These are phyloP conservation scores for Cicer judaicum DNA, from an alignment of 306 rosid genomes.

Conservation along the genomic window DNA sequence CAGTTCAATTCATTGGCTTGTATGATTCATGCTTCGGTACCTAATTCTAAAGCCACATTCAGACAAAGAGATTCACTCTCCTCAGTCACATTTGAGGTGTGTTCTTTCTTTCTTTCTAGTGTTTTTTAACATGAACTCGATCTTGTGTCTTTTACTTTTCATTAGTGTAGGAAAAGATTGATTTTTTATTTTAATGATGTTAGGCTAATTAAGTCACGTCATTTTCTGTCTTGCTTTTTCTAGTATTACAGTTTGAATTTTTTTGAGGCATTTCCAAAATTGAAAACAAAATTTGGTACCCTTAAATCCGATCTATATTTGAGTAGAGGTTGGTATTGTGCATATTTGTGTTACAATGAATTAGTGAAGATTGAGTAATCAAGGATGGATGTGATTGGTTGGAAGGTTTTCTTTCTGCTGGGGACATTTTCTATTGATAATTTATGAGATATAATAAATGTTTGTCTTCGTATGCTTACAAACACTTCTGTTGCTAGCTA, in stretches of 20 bases:
- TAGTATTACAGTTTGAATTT: conserved; percentile 8
- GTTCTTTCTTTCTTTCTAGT: neutral
- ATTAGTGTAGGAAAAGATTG: neutral
- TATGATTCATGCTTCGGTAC: conserved; percentile 86
- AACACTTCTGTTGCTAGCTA: neutral
- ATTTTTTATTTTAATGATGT: neutral
- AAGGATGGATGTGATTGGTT: conserved; percentile 66
- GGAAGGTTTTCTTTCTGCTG: conserved; percentile 40
- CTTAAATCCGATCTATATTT: conserved; percentile 30
- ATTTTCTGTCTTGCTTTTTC: conserved; percentile 22
- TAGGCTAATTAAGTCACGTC: neutral
- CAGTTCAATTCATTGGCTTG: conserved; percentile 88
- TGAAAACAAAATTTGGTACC: conserved; percentile 3
- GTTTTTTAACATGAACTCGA: neutral
- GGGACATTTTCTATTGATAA: conserved; percentile 40
- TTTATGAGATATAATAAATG: conserved; percentile 40
- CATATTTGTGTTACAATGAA: neutral
- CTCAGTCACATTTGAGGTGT: conserved; percentile 76
- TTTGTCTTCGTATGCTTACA: conserved; percentile 1
- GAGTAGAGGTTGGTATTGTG: neutral
- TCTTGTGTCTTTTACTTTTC: too few relatives aligned
- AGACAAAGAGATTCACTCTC: conserved; percentile 55
- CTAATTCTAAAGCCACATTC: conserved; percentile 61
- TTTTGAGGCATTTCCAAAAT: conserved; percentile 10
- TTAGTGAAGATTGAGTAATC: conserved; percentile 37